Base-by-base conservation (phyloP, 2,329 filamentous ascomycete species). In the Aureobasidium mangrovei region DNA sequence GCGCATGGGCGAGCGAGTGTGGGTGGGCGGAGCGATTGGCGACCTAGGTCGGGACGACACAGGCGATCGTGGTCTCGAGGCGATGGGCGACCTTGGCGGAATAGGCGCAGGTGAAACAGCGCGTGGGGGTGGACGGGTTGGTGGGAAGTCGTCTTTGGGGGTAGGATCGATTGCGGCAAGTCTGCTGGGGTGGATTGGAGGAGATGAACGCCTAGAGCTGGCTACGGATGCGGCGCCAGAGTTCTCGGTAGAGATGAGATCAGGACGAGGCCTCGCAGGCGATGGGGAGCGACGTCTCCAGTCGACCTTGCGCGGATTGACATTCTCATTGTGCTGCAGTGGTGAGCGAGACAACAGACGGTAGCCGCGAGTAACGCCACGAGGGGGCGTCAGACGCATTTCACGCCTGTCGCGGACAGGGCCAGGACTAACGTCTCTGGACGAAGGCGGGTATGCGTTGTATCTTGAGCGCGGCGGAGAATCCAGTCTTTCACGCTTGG, bases 131-230 rank as follows among this genome's bases (percentile, higher is more conserved):
- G 64, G 64, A n/a, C 64, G 63, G 41, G 63, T 60, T 12, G 49
- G 24, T 32, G 44, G 33, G 10, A 40, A 49, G 26, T 59, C 57
- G 18, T 59, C 55, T 41, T 54, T 45, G 4, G 64, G 59, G 29
- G 59, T 53, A 6, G 60, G 65, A 42, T 69, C 68, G 31, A 61
- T 56, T 9, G 56, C 62, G 45, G 70, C 73, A 47, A 72, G 64
- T 60, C 78, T 74, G 59, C 80, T 82, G 12, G 75, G 74, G 61
- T 81, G 78, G 10, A 77, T 67, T 9, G 72, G 77, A 12, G 82
- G 82, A 4, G 82, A 84, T 7, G 82, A 83, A 46, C 80, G 74
- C 55, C 80, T 76, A 26, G 82, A 84, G 31, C 78, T 81, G 24
- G 74, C 67, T 24, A 69, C 75, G 7, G 82, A 84, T 38, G 75